Evolutionary conservation across 2,329 filamentous ascomycete species (phyloP).

Genomic region (Sclerotinia spermophila): DNA sequence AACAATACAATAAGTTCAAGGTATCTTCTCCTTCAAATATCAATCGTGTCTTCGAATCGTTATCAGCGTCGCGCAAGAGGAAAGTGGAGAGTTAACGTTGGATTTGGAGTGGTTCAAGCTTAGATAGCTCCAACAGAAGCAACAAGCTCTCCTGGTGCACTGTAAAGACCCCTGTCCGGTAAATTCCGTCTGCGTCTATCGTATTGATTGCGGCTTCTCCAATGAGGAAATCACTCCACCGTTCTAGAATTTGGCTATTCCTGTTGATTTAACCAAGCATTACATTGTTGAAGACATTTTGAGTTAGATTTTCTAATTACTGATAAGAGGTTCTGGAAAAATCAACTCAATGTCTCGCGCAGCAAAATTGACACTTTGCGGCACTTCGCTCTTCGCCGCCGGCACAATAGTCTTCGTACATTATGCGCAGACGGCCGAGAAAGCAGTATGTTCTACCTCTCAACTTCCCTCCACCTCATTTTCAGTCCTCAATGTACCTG

Average conservation of each 20-base stretch:
- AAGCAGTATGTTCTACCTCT: constrained; percentile 57
- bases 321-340: neutral
- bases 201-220: constrained; percentile 8
- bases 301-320: neutral
- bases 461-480: neutral
- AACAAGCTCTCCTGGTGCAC: constrained; percentile 22
- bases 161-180: constrained; percentile 27
- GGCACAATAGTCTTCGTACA: constrained; percentile 83
- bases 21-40: constrained; percentile 18
- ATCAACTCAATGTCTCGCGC: constrained; percentile 71
- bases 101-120: constrained; percentile 17
- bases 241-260: neutral
- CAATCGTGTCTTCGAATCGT: constrained; percentile 20
- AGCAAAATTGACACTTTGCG: constrained; percentile 79
- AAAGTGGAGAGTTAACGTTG: constrained; percentile 15
- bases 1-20: neutral
- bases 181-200: constrained; percentile 24
- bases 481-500: neutral
- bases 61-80: constrained; percentile 10
- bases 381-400: constrained; percentile 71
- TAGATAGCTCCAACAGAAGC: constrained; percentile 25
- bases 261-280: neutral
- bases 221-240: neutral
- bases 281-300: neutral
- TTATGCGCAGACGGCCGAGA: constrained; percentile 79